phyloP scores from a whole-genome alignment of 2,329 filamentous ascomycete genomes.

The Aotearoamyces nothofagi region DNA sequence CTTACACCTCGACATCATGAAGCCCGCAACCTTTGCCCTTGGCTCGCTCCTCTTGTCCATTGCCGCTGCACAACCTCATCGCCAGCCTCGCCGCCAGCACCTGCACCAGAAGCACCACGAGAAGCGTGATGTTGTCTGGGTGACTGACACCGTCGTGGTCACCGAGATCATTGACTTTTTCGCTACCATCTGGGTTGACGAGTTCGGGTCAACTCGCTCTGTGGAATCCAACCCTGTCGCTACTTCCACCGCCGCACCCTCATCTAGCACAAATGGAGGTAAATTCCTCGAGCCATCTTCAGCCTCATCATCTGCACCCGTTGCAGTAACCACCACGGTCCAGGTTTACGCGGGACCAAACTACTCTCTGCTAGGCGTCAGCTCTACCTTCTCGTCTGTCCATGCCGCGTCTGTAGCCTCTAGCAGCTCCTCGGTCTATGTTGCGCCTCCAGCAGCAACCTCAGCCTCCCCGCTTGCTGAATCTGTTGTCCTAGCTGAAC shows the following conservation, averaged over 20 bases:
- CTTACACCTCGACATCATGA: slow-evolving; percentile 21
- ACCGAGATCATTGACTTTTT: slow-evolving; percentile 27
- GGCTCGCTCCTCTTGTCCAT: slow-evolving; percentile 15
- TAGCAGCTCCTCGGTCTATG: slow-evolving; percentile 14
- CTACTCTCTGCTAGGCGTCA: neutral
- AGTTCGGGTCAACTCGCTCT: slow-evolving; percentile 2
- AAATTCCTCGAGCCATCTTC: slow-evolving; percentile 3
- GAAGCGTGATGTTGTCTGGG: slow-evolving; percentile 7
- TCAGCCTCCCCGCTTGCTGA: slow-evolving; percentile 6
- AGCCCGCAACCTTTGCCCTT: slow-evolving; percentile 17
- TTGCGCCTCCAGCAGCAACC: slow-evolving; percentile 11
- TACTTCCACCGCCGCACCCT: slow-evolving; percentile 4
- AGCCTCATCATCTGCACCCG: neutral
- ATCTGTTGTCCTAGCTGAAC: slow-evolving; percentile 5
- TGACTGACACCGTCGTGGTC: slow-evolving; percentile 28
- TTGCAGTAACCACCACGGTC: neutral
- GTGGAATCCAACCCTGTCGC: slow-evolving; percentile 3
- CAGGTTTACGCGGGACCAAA: no score
- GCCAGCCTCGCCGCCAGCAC: slow-evolving; percentile 18
- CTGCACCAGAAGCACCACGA: slow-evolving; percentile 10
- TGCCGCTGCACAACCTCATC: slow-evolving; percentile 19
- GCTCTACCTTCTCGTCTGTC: slow-evolving; percentile 3
- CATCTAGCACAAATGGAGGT: slow-evolving; percentile 3
- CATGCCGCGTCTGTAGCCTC: slow-evolving; percentile 10
- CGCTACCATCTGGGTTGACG: slow-evolving; percentile 24